Base-by-base conservation (phyloP, 805 yeast species). In the Candida argentea region DNA sequence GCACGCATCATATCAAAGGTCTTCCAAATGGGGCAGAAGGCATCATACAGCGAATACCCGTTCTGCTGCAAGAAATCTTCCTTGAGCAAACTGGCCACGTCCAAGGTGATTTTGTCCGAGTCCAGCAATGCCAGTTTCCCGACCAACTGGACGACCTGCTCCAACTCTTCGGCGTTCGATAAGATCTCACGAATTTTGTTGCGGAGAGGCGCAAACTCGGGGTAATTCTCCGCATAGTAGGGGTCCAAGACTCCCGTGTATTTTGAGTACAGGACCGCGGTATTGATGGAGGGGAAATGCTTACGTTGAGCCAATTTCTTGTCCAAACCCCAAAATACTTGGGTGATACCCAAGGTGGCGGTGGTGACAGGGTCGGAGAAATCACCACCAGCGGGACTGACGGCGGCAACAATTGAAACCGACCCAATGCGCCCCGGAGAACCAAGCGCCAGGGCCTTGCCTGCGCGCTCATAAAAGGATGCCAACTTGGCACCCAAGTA, bases 321-420 rank as follows among this genome's bases (percentile, higher is more conserved):
- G 66, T 91, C 99, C 61, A 91, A 73, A 65, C 99, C 99, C 99
- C 99, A 91, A 68, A 91, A 91, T 29, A 91, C 99, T 68, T 91
- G 99, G n/a, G 98, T 91, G 46, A 91, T 91, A 81, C 96, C 97
- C 51, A 91, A 74, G 20, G 99, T 91, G 5, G 98, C 76, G 13
- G 97, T 89, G 16, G 99, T 91, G 44, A 91, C 99, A 25, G 99
- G 99, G 66, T 91, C 99, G 15, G 97, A 89, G 78, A 91, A 89
- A 70, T 91, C 99, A 78, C 99, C 99, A 76, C 99, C 99, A 32
- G 98, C 97, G 43, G 99, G 99, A 4, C 97, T 91, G 22, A 91
- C 99, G 44, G 99, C 99, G 35, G 98, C 99, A 49, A 91, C 68
- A 60, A 91, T 91, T n/a, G 98, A 91, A 39, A 91, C 99, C 17